Evolutionary conservation across 441 rosid genomes (phyloP).

Genomic region (Adansonia rubrostipa): DNA sequence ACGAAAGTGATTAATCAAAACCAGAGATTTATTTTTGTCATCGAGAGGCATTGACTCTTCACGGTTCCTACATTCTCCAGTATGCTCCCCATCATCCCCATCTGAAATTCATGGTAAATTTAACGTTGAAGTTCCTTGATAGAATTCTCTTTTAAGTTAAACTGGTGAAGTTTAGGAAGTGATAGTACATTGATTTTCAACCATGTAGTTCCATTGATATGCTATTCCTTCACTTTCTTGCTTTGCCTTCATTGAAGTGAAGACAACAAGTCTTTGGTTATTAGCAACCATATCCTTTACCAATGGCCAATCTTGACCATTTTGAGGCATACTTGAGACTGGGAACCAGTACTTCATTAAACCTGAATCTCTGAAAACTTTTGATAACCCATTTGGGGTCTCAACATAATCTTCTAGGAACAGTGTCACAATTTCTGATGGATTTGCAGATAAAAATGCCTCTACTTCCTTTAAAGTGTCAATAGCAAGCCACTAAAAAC

Average conservation of each 20-base stretch:
- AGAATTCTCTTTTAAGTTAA: not conserved
- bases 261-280: slow-evolving; percentile 79
- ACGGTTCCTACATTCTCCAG: slow-evolving; percentile 49
- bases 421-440: slow-evolving; percentile 70
- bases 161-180: not conserved
- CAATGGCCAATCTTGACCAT: slow-evolving; percentile 79
- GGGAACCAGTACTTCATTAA: slow-evolving; percentile 86
- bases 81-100: slow-evolving; percentile 65
- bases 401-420: slow-evolving; percentile 87
- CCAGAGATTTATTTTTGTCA: slow-evolving; percentile 55
- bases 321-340: slow-evolving; percentile 61
- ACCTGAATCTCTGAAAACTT: slow-evolving; percentile 68
- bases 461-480: slow-evolving; percentile 70
- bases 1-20: slow-evolving; percentile 55
- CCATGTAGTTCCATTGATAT: slow-evolving; percentile 88
- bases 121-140: not conserved
- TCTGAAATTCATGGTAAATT: slow-evolving; percentile 37
- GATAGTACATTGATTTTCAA: slow-evolving; percentile 73
- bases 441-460: slow-evolving; percentile 63
- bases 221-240: slow-evolving; percentile 81
- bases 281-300: slow-evolving; percentile 76
- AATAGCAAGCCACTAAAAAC: slow-evolving; percentile 62
- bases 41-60: slow-evolving; percentile 49
- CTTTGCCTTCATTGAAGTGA: slow-evolving; percentile 72
- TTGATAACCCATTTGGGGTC: slow-evolving; percentile 57